Percentiles rank a stretch among this genome's conserved stretches.
Conservation (phyloP, 352 stramenopile species). For the Phytophthora vignae region DNA sequence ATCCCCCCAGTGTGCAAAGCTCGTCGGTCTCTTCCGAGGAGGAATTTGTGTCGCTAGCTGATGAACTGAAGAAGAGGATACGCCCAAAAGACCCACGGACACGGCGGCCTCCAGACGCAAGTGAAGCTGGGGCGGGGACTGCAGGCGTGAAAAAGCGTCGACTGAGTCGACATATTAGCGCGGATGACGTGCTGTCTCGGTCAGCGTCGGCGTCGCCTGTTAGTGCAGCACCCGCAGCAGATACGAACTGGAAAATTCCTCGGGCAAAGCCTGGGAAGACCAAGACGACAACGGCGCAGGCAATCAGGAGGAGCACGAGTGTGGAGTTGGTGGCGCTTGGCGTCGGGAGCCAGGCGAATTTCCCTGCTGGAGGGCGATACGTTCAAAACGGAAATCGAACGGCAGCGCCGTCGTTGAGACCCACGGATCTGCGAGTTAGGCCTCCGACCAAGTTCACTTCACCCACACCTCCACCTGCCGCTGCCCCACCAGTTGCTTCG, state of each 20-base stretch:
- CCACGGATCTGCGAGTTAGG: conserved; percentile 19
- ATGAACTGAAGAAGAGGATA: conserved; percentile 13
- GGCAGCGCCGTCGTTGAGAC: conserved; percentile 23
- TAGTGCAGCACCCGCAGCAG: neutral
- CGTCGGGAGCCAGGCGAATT: conserved; percentile 30
- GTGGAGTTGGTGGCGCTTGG: conserved; percentile 68
- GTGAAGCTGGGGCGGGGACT: conserved; percentile 1
- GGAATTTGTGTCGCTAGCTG: neutral
- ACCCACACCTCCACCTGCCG: neutral
- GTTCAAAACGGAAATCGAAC: conserved; percentile 72
- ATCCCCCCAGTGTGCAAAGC: conserved; percentile 8
- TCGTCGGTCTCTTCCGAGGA: conserved; percentile 14
- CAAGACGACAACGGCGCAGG: conserved; percentile 36
- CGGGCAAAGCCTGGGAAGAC: conserved; percentile 14
- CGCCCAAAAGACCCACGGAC: neutral
- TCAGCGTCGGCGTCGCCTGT: conserved; percentile 31
- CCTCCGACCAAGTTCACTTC: conserved; percentile 23
- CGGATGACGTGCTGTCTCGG: conserved; percentile 23
- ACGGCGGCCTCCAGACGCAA: conserved; percentile 7
- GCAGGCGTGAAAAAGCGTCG: conserved; percentile 31
- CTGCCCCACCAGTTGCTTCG: conserved; percentile 2
- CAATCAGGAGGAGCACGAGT: conserved; percentile 44
- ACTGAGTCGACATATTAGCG: conserved; percentile 21
- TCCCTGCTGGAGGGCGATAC: conserved; percentile 65
- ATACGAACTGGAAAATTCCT: conserved; percentile 28